Percentiles rank a stretch among this genome's conserved stretches.
These are phyloP conservation scores for Ceratocystiopsis brevicomis DNA, from an alignment of 2,329 filamentous ascomycete species.

Conservation along the genomic window DNA sequence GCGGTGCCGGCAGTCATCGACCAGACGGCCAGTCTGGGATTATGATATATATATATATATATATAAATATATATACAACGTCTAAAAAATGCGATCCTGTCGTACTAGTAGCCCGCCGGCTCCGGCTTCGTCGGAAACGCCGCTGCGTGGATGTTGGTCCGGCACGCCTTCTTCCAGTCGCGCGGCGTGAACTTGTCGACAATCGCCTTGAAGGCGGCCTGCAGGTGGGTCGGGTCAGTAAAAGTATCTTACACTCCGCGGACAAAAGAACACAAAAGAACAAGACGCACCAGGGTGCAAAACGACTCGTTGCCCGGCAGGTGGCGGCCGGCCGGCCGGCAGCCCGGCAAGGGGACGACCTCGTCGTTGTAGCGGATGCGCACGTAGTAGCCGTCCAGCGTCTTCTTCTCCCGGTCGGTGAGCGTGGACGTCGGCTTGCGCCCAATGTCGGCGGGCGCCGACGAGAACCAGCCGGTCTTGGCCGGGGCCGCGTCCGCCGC, in stretches of 20 bases:
- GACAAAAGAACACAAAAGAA: conserved; percentile 2
- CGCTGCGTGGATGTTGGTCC: conserved; percentile 23
- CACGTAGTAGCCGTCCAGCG: conserved; percentile 64
- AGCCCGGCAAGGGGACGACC: conserved; percentile 66
- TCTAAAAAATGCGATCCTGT: too few relatives aligned
- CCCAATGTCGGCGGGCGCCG: conserved; percentile 30
- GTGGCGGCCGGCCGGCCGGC: conserved; percentile 58
- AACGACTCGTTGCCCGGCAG: conserved; percentile 72
- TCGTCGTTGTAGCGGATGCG: conserved; percentile 80
- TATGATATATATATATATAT: too few relatives aligned
- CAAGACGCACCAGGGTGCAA: conserved; percentile 71
- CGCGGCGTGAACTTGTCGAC: conserved; percentile 77
- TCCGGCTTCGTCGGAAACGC: conserved; percentile 29
- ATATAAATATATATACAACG: too few relatives aligned
- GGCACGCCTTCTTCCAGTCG: conserved; percentile 48
- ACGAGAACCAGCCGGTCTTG: conserved; percentile 12
- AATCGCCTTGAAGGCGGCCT: conserved; percentile 80
- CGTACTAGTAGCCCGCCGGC: conserved; percentile 20
- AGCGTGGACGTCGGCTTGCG: conserved; percentile 40
- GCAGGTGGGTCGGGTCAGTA: too few relatives aligned
- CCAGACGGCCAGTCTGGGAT: not conserved
- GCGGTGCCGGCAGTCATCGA: not conserved
- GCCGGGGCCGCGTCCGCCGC: conserved; percentile 5
- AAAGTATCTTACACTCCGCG: too few relatives aligned
- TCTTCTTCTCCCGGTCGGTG: conserved; percentile 33